Conservation (phyloP, 495 filamentous ascomycete species). For the Podospora australis region DNA sequence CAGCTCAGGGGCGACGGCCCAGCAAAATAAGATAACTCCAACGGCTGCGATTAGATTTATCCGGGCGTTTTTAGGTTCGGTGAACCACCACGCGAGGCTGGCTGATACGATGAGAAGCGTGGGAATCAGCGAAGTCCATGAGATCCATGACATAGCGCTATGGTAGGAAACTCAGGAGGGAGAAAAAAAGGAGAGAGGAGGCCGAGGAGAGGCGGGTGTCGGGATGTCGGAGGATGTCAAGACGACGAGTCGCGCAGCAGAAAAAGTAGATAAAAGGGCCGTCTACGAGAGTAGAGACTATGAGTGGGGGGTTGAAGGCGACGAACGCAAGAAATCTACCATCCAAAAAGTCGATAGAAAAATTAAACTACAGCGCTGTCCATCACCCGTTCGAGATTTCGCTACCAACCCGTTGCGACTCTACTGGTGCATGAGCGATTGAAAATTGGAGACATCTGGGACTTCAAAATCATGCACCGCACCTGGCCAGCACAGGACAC, state of each 20-base stretch:
- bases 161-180: slow-evolving; percentile 15
- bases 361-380: not conserved
- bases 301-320: not conserved
- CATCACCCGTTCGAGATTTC: not conserved
- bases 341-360: not conserved
- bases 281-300: too few relatives aligned
- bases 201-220: slow-evolving; percentile 11
- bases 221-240: not conserved
- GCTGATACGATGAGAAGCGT: slow-evolving; percentile 45
- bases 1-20: slow-evolving; percentile 38
- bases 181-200: slow-evolving; percentile 2
- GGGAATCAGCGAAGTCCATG: slow-evolving; percentile 42
- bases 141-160: slow-evolving; percentile 47
- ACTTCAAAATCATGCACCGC: too few relatives aligned
- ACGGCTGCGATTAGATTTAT: slow-evolving; percentile 39
- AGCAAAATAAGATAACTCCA: slow-evolving; percentile 42
- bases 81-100: slow-evolving; percentile 43
- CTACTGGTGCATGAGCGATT: not conserved
- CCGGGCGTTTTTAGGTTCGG: slow-evolving; percentile 40
- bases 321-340: not conserved
- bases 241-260: not conserved
- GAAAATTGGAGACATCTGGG: slow-evolving; percentile 4
- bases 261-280: slow-evolving; percentile 2
- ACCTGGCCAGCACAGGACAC: not conserved
- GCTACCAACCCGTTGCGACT: not conserved